Conservation (phyloP, 2,329 filamentous ascomycete species). For the Dactylonectria macrodidyma region DNA sequence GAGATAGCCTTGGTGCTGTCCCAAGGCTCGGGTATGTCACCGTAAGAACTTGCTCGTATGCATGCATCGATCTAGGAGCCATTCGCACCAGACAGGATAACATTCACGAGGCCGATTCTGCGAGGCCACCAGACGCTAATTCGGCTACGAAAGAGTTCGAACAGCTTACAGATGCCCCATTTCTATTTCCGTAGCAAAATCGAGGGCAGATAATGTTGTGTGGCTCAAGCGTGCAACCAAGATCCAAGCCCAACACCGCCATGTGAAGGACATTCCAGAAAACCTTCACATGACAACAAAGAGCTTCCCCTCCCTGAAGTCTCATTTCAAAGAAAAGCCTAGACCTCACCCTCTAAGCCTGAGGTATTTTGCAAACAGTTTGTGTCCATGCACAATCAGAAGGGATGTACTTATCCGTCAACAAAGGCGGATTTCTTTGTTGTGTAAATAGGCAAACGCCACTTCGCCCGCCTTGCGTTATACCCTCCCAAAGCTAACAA, state of each 20-base stretch:
- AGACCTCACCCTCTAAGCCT: not conserved
- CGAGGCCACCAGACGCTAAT: too few relatives aligned
- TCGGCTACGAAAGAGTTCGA: too few relatives aligned
- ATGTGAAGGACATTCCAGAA: not conserved
- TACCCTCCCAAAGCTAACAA: not conserved
- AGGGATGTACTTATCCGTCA: not conserved
- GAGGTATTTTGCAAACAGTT: not conserved
- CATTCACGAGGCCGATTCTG: too few relatives aligned
- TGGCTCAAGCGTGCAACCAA: not conserved
- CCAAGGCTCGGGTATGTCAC: too few relatives aligned
- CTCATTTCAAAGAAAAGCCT: not conserved
- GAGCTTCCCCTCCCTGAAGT: not conserved
- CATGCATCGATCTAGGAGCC: too few relatives aligned
- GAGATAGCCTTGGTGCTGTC: too few relatives aligned
- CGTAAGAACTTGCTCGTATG: too few relatives aligned
- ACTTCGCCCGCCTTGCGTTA: not conserved
- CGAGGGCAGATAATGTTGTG: not conserved
- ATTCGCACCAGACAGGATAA: too few relatives aligned
- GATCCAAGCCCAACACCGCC: not conserved
- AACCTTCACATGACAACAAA: not conserved
- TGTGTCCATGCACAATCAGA: not conserved
- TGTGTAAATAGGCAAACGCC: slow-evolving; percentile 29
- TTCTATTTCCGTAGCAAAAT: too few relatives aligned
- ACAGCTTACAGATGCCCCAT: too few relatives aligned
- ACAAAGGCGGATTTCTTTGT: slow-evolving; percentile 45